A percentile compares a stretch with the other conserved stretches of the same genome.
Evolutionary conservation across 164 flowering plant species (phyloP).

Genomic region (Berberis thunbergii): DNA sequence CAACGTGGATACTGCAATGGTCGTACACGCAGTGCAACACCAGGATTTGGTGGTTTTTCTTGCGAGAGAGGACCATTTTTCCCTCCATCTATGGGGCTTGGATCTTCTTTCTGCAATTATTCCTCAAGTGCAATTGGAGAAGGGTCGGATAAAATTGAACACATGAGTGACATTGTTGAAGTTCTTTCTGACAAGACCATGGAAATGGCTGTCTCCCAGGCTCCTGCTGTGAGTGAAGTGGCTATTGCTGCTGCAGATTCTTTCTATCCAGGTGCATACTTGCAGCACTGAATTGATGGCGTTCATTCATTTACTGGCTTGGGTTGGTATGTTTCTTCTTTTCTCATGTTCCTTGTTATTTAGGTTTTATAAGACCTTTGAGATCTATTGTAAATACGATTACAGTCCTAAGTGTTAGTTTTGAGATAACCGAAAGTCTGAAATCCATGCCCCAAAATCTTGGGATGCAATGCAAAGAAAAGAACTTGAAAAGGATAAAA

Average conservation of each 20-base stretch:
- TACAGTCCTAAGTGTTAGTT: too few relatives aligned
- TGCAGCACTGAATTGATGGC: conserved; percentile 71
- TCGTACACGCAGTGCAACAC: conserved; percentile 9
- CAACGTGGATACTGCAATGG: conserved; percentile 14
- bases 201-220: conserved; percentile 38
- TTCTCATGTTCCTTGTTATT: background rate
- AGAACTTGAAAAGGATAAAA: too few relatives aligned
- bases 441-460: too few relatives aligned
- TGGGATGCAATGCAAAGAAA: too few relatives aligned
- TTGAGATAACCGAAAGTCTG: too few relatives aligned
- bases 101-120: conserved; percentile 23
- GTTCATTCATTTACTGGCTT: conserved; percentile 67
- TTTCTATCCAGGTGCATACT: conserved; percentile 49
- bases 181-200: conserved; percentile 38
- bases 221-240: conserved; percentile 62
- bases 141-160: conserved; percentile 38
- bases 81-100: conserved; percentile 12
- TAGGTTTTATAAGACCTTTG: too few relatives aligned
- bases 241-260: conserved; percentile 91
- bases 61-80: conserved; percentile 17
- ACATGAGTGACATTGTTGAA: conserved; percentile 42
- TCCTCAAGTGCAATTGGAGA: conserved; percentile 52
- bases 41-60: conserved; percentile 21
- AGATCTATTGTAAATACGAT: background rate
- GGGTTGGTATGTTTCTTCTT: conserved; percentile 44